These are phyloP conservation scores for Cyberlindnera subsufficiens DNA, from an alignment of 805 yeast species.

Conservation along the genomic window DNA sequence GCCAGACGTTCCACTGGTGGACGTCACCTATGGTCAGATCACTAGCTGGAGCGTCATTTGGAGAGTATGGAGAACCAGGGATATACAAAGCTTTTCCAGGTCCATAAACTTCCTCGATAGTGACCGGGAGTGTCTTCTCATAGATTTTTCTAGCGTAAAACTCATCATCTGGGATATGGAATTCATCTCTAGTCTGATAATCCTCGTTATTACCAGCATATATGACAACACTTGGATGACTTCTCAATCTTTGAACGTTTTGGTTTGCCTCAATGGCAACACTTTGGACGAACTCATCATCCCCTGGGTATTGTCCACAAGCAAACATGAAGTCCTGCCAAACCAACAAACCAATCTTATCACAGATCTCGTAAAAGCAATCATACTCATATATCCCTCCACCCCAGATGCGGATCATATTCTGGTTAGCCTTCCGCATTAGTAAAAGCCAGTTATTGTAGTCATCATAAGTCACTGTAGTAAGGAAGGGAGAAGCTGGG, in stretches of 20 bases:
- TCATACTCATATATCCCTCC: conserved; percentile 17
- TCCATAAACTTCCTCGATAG: conserved; percentile 45
- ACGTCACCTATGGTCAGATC: conserved; percentile 41
- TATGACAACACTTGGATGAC: conserved; percentile 31
- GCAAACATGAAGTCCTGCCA: conserved; percentile 59
- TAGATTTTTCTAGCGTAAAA: conserved; percentile 15
- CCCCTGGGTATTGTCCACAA: conserved; percentile 48
- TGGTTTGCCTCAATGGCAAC: conserved; percentile 33
- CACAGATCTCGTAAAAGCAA: conserved; percentile 12
- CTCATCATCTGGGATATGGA: conserved; percentile 8
- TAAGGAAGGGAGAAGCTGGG: conserved; percentile 12
- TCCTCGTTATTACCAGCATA: conserved; percentile 20
- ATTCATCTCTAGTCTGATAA: conserved; percentile 12
- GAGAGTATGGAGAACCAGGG: conserved; percentile 47
- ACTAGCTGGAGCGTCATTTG: conserved; percentile 28
- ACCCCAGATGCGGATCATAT: conserved; percentile 19
- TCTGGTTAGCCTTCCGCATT: conserved; percentile 11
- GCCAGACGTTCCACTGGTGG: conserved; percentile 57
- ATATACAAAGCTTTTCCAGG: conserved; percentile 32
- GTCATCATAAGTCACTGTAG: conserved; percentile 7
- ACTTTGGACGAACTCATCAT: conserved; percentile 28
- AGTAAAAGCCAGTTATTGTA: conserved; percentile 10
- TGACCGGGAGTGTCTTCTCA: conserved; percentile 23
- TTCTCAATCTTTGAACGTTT: conserved; percentile 37
- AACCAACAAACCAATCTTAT: conserved; percentile 29